A percentile compares a stretch with the other conserved stretches of the same genome.
phyloP scores from a whole-genome alignment of 2,329 filamentous ascomycete genomes.

The Aureobasidium zeae region DNA sequence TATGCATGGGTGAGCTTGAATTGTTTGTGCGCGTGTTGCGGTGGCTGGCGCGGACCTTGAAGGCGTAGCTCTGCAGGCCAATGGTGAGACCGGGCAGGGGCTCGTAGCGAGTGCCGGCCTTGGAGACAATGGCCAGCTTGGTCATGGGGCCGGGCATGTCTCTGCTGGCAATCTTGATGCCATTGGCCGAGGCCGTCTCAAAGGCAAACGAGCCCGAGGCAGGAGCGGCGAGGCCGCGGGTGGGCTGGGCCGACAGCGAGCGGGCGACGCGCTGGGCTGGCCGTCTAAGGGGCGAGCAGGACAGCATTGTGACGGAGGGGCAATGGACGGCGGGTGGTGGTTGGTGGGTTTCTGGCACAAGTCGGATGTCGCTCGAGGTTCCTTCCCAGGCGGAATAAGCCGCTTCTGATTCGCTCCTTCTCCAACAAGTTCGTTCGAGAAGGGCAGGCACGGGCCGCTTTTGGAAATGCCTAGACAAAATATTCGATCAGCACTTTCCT shows the following conservation, averaged over 20 bases:
- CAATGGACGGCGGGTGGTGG: constrained; percentile 19
- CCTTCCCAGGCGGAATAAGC: constrained; percentile 9
- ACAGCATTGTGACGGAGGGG: constrained; percentile 47
- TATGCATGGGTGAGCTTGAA: constrained; percentile 17
- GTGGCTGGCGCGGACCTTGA: constrained; percentile 59
- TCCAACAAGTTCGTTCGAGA: not conserved
- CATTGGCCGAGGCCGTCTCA: constrained; percentile 74
- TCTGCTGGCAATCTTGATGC: constrained; percentile 86
- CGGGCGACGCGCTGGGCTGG: constrained; percentile 54
- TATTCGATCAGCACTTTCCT: no score
- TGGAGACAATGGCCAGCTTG: constrained; percentile 82
- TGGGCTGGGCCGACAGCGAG: constrained; percentile 47
- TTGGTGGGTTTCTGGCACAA: constrained; percentile 15
- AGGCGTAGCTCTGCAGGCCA: constrained; percentile 89
- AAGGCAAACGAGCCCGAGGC: constrained; percentile 73
- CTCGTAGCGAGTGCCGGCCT: constrained; percentile 91
- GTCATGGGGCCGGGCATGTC: constrained; percentile 82
- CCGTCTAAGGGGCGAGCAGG: constrained; percentile 55
- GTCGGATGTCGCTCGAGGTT: constrained; percentile 14
- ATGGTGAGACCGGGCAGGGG: constrained; percentile 79
- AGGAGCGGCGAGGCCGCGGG: constrained; percentile 57
- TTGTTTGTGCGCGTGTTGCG: not conserved
- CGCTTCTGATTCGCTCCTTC: constrained; percentile 5
- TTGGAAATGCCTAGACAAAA: no score
- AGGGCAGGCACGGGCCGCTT: constrained; percentile 1